Conservation (phyloP, 139 green algal species). For the Chlorella sp. region DNA sequence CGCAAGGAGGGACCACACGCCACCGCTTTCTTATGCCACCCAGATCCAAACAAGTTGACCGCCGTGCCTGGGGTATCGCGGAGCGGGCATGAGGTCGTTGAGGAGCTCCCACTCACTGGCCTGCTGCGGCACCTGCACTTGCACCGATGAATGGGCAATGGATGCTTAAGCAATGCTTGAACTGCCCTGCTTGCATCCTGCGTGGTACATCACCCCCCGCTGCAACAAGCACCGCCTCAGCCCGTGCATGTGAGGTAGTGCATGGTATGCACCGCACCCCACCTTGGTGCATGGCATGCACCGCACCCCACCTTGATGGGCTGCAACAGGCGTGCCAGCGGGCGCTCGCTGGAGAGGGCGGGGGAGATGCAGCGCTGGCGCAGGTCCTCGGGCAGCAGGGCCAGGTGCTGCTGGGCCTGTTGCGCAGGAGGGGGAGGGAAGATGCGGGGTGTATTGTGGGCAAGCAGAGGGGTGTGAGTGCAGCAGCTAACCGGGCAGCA, state of each 20-base stretch:
- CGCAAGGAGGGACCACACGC: neutral
- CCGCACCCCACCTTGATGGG: neutral
- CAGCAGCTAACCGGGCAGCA: neutral
- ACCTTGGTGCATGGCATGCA: neutral
- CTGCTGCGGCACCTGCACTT: neutral
- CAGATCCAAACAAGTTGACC: no score
- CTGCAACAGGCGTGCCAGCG: neutral
- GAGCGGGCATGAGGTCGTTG: neutral
- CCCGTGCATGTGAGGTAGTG: no score
- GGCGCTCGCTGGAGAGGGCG: neutral
- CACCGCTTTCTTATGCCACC: no score
- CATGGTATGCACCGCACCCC: no score
- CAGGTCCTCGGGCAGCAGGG: neutral
- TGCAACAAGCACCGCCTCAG: no score
- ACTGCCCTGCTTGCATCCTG: neutral
- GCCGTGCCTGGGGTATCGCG: neutral
- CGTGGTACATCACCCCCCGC: no score
- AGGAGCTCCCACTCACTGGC: constrained; percentile 3
- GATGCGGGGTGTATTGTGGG: no score
- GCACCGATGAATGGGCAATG: neutral
- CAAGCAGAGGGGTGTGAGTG: neutral
- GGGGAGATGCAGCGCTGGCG: constrained; percentile 3
- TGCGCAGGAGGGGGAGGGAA: neutral
- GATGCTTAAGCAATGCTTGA: neutral
- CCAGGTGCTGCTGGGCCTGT: constrained; percentile 14